phyloP scores from a whole-genome alignment of 208 protist genomes.

The Leishmania arabica region DNA sequence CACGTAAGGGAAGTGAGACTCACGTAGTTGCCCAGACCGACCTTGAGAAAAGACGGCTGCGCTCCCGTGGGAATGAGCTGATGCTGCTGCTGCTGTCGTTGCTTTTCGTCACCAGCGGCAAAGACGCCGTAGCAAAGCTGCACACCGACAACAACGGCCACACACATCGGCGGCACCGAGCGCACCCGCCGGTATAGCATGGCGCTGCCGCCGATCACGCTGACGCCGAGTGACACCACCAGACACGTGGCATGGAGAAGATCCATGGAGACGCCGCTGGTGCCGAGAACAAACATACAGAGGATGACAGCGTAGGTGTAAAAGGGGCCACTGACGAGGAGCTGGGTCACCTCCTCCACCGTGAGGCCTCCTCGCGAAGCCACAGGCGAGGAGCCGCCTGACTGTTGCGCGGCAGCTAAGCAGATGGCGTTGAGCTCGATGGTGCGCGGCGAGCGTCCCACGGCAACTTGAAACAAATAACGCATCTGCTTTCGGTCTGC shows the following conservation, averaged over 20 bases:
- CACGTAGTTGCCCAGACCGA: not conserved
- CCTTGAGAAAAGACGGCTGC: not conserved
- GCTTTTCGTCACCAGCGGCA: not conserved
- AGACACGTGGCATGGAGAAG: constrained; percentile 19
- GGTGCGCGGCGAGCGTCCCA: constrained; percentile 22
- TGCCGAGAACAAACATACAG: constrained; percentile 29
- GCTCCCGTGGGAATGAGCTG: not conserved
- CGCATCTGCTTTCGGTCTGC: constrained; percentile 4
- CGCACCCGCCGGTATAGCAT: constrained; percentile 29
- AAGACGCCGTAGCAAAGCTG: constrained; percentile 19
- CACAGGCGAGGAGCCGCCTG: not conserved
- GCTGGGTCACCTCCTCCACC: constrained; percentile 9
- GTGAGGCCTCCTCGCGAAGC: constrained; percentile 7
- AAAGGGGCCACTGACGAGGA: constrained; percentile 12
- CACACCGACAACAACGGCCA: constrained; percentile 21
- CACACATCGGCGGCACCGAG: constrained; percentile 22
- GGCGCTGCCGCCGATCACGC: constrained; percentile 25
- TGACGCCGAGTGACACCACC: constrained; percentile 25
- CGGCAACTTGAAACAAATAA: constrained; percentile 16
- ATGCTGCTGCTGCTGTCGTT: not conserved
- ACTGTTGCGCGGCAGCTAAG: not conserved
- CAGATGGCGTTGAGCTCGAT: constrained; percentile 14
- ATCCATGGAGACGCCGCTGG: constrained; percentile 22
- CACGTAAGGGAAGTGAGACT: constrained; percentile 4
- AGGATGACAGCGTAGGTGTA: constrained; percentile 30